Percentiles rank a stretch among this genome's conserved stretches.
phyloP scores from a whole-genome alignment of 2,329 filamentous ascomycete species.

The Endothia cerciana region DNA sequence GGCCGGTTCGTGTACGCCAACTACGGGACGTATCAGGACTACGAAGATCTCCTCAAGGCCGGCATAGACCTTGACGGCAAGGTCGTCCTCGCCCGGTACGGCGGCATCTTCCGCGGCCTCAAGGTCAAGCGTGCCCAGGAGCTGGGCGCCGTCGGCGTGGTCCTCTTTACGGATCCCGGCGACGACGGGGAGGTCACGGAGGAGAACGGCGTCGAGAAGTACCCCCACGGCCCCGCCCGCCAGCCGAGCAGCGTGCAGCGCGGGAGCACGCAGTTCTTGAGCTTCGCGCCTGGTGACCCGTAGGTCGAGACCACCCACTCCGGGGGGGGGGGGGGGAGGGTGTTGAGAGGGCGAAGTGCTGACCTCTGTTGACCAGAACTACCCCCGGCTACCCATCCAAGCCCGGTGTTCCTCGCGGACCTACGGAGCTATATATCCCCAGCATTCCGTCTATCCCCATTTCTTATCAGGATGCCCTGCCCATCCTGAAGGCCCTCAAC shows the following conservation, averaged over 20 bases:
- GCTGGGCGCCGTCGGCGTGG: slow-evolving; percentile 71
- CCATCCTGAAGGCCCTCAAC: slow-evolving; percentile 77
- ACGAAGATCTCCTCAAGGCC: slow-evolving; percentile 68
- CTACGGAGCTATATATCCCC: slow-evolving; percentile 65
- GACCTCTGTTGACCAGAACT: slow-evolving; percentile 45
- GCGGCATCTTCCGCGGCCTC: slow-evolving; percentile 75
- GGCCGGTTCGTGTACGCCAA: slow-evolving; percentile 78
- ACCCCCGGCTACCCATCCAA: slow-evolving; percentile 83
- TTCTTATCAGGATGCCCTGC: slow-evolving; percentile 75
- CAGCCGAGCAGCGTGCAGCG: slow-evolving; percentile 79
- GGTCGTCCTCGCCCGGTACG: slow-evolving; percentile 79
- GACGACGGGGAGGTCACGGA: slow-evolving; percentile 77
- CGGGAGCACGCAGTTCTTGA: slow-evolving; percentile 75
- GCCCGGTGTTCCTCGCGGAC: slow-evolving; percentile 68
- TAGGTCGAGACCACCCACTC: too few relatives aligned
- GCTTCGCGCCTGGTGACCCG: slow-evolving; percentile 65
- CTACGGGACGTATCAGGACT: slow-evolving; percentile 75
- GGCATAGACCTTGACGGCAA: slow-evolving; percentile 75
- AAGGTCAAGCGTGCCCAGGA: slow-evolving; percentile 85
- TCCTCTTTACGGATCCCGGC: slow-evolving; percentile 76
- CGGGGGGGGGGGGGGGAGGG: too few relatives aligned
- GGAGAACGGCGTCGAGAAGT: slow-evolving; percentile 71
- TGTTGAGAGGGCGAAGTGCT: neutral
- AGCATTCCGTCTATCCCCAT: slow-evolving; percentile 81
- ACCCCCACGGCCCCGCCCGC: slow-evolving; percentile 75